phyloP scores from a whole-genome alignment of 805 yeast genomes.

The Candida endomychidarum region DNA sequence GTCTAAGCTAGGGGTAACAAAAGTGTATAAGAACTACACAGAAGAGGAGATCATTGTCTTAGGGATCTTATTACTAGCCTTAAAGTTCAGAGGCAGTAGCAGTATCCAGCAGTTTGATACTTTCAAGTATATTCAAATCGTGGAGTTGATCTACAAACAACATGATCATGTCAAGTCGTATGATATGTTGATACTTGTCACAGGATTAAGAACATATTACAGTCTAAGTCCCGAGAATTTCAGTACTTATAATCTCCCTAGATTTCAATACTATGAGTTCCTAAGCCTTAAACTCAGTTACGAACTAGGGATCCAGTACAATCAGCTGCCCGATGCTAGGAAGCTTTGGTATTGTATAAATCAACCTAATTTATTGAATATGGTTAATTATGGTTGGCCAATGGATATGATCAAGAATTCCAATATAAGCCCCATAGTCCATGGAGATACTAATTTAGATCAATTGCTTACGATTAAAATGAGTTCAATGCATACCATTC shows the following conservation, averaged over 20 bases:
- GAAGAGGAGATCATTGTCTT: constrained; percentile 21
- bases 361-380: constrained; percentile 3
- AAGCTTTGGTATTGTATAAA: constrained; percentile 8
- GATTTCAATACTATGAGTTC: constrained; percentile 6
- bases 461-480: constrained; percentile 1
- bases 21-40: not conserved
- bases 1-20: not conserved
- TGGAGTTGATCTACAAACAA: constrained; percentile 1
- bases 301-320: constrained; percentile 6
- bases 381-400: constrained; percentile 3
- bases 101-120: not conserved
- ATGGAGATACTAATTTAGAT: constrained; percentile 1
- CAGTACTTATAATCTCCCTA: not conserved
- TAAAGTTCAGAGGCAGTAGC: constrained; percentile 21
- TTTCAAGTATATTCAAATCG: not conserved
- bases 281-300: constrained; percentile 1
- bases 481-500: not conserved
- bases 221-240: constrained; percentile 4
- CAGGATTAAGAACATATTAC: not conserved
- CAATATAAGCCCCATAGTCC: not conserved
- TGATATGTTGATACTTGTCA: not conserved
- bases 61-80: constrained; percentile 32
- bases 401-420: constrained; percentile 6
- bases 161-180: not conserved
- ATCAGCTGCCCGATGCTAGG: constrained; percentile 1